Base-by-base conservation (phyloP, 83 land plant species). In the Picea mariana region DNA sequence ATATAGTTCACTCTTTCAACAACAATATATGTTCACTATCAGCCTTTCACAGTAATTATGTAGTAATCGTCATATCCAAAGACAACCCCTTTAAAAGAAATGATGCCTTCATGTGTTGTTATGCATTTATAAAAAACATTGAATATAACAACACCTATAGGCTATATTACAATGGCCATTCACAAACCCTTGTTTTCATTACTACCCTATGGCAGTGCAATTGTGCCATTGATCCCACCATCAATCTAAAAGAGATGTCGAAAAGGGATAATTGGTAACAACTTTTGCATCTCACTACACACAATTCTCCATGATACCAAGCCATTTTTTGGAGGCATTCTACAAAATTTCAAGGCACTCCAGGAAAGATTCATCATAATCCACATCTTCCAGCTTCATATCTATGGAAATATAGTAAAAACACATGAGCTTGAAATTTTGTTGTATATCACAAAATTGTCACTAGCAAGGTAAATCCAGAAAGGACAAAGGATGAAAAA, bases 241-340 rank as follows among this genome's bases (percentile, higher is more conserved):
- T 66, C 31, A 66, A 38, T 66, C 68, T 8, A 66, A 66, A 66
- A 12, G 13, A 1, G 1, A 47, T 47, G 52, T 11, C 16, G 47
- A 12, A 38, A 69, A 69, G 40, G 44, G 2, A 71, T 18, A 44
- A 49, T 42, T 72, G 8, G 76, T 2, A n/a, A 72, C 52, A 3
- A 72, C 24, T 20, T 42, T 3, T 67, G 34, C 12, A 72, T 47
- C 44, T 72, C 38, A n/a, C 52, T 49, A 42, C 13, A 72, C 55
- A 20, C 76, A 72, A 8, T 38, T 58, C n/a, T 72, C 76, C 42
- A 34, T 9, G 16, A 72, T 12, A 72, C 21, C 23, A 20, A 15
- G 76, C 76, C 55, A 72, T 21, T 72, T 49, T n/a, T 72, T 72
- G 76, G 55, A 72, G n/a, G 76, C 55, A 44, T 5, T 72, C 23